Evolutionary conservation across 164 flowering plant genomes (phyloP), one percentile per base, ranked within the genome.

Genomic region (Liquidambar formosana): DNA sequence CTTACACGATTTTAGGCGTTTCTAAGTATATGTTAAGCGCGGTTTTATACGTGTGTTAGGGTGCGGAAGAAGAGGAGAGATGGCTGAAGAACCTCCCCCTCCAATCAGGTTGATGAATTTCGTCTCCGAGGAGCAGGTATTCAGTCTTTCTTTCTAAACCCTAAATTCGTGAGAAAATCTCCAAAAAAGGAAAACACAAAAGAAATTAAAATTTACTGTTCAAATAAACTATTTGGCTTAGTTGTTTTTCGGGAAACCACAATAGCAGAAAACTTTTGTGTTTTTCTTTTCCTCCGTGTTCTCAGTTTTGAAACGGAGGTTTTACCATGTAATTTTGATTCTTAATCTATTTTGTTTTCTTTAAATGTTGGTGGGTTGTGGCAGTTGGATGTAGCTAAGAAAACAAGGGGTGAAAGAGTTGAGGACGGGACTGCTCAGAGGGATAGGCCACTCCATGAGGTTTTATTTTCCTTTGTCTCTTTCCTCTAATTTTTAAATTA

Each of bases 391-490:
- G 82, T 85, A 73, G 76, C 93, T 1, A 89, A 85, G 88, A 83
- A 68, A 83, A 48, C 77, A 13, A 83, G 99, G 57, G 97, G 99
- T 22, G 90, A 86, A 70, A 76, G 98, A 27, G 79, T 80, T 27
- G 99, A 95, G 1, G 99, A 95, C 72, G 99, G 99, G 19, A 93
- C 97, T 67, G 96, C 97, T 19, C 94, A 89, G 75, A 80, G 97
- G 58, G 97, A 95, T 71, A 85, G 82, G 66, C 88, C 99, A 15
- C 90, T 95, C 53, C 91, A 66, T 65, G 93, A 93, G 90, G 97
- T 92, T 56, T 33, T 0, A 3, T 10, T 14, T n/a, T 9, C 11
- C 10, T 12, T 9, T 58, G 5, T 57, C 12, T 38, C n/a, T n/a
- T n/a, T n/a, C n/a, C n/a, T n/a, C n/a, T 4, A 18, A 13, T 57